Evolutionary conservation across 208 protist genomes (phyloP).

Genomic region (Tritrichomonas musculus): DNA sequence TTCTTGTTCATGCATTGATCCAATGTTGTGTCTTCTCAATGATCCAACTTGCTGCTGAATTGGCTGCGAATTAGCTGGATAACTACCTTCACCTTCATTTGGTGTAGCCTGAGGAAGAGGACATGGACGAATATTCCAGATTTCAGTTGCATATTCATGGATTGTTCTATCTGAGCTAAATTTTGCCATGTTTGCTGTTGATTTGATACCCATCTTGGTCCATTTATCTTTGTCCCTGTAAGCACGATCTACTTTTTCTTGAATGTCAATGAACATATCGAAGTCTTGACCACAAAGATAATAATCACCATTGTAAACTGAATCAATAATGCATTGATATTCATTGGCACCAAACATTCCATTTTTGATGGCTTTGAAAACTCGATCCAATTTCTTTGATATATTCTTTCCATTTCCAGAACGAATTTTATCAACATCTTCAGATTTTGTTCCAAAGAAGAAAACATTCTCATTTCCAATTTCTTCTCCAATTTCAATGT

Average conservation of each 20-base stretch:
- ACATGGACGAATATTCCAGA: not conserved
- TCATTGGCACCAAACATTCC: not conserved
- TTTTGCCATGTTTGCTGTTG: not conserved
- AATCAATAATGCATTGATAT: conserved; percentile 1
- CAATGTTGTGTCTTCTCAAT: not conserved
- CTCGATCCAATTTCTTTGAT: not conserved
- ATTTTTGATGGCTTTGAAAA: not conserved
- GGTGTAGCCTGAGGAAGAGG: not conserved
- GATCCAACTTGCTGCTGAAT: not conserved
- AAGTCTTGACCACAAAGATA: not conserved
- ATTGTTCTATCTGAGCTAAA: conserved; percentile 24
- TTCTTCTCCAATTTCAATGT: conserved; percentile 70
- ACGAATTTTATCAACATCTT: conserved; percentile 47
- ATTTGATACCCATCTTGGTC: not conserved
- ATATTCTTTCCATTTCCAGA: no score
- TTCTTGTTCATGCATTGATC: not conserved
- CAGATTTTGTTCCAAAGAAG: conserved; percentile 59
- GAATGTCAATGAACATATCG: not conserved
- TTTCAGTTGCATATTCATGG: not conserved
- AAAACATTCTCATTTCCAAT: conserved; percentile 69
- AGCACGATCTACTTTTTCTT: not conserved
- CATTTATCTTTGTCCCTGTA: not conserved
- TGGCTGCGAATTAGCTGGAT: no score
- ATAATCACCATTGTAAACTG: not conserved
- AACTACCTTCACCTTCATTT: no score